Evolutionary conservation across 176 grass and related monocot species (phyloP), one percentile per base, ranked within the genome.

Genomic region (Raddia distichophylla): DNA sequence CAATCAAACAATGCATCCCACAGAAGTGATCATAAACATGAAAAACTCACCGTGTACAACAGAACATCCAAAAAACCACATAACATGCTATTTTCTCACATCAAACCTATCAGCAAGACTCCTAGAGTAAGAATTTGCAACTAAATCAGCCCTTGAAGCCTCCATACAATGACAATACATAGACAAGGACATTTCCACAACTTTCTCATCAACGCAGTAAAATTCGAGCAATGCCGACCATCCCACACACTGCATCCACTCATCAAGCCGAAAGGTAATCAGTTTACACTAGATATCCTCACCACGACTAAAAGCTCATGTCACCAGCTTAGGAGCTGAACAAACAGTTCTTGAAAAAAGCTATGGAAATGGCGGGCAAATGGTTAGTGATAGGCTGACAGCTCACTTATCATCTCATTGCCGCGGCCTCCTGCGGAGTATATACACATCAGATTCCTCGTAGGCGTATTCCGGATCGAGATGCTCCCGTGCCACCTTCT

Each of bases 371-470:
- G 35, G 40, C 17, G 6, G 65, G 57, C 45, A 82, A 50, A 72
- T 63, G 32, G 9, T 20, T 49, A 18, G 9, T 22, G 22, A 17
- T 16, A n/a, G 10, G 27, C 27, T 27, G 27, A 27, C 27, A 27
- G 27, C 27, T 27, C 27, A 27, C 9, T 60, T 55, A 48, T 10
- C 44, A 52, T 12, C 59, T 86, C 83, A 90, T 20, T 86, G 83
- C 35, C 88, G 67, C 17, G 45, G 83, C 64, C 78, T 87, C 86
- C 90, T 88, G 80, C 89, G 86, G 58, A 95, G 85, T 10, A 98
- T 47, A 64, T 83, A 98, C 53, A 98, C 90, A 60, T 95, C 93
- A 6, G 79, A 88, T 88, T 98, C 96, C 79, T 93, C 96, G 4
- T 76, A 95, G 19, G 88, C 84, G 16, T 95, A 98, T 4, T 93